A percentile compares a stretch with the other conserved stretches of the same genome.
phyloP scores from a whole-genome alignment of 495 filamentous ascomycete species.

The Aspergillus bridgeri region DNA sequence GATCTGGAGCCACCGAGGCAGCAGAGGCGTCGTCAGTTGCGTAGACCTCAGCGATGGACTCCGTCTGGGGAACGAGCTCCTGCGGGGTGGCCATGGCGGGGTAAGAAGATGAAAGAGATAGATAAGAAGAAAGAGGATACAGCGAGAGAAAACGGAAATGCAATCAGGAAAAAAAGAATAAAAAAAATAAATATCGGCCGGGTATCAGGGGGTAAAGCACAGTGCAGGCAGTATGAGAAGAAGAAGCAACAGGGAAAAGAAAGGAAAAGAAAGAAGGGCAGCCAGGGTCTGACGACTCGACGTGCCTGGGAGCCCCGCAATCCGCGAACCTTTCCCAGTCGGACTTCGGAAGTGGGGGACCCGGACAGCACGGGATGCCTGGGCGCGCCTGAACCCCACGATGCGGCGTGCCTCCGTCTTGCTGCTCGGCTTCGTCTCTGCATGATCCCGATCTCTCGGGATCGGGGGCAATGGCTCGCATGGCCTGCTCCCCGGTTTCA shows the following conservation, averaged over 20 bases:
- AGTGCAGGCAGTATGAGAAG: background rate
- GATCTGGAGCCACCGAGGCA: conserved; percentile 32
- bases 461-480: background rate
- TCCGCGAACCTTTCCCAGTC: background rate
- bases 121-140: conserved; percentile 4
- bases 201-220: background rate
- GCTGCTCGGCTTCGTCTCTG: background rate
- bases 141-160: conserved; percentile 1
- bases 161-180: background rate
- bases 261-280: conserved; percentile 9
- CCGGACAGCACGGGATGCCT: background rate
- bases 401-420: background rate
- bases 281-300: conserved; percentile 9
- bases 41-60: conserved; percentile 49
- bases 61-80: conserved; percentile 47
- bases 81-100: conserved; percentile 44
- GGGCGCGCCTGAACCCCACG: background rate
- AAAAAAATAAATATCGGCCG: too few relatives aligned
- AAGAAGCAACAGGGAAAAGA: background rate
- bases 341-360: background rate
- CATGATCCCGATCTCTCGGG: background rate
- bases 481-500: background rate
- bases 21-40: conserved; percentile 44
- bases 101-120: conserved; percentile 13
- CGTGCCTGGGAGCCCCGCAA: conserved; percentile 3